Percentiles rank a stretch among this genome's conserved stretches.
These are phyloP conservation scores for Apophysomyces trapeziformis DNA, from an alignment of 371 early-diverging fungal species.

Conservation along the genomic window DNA sequence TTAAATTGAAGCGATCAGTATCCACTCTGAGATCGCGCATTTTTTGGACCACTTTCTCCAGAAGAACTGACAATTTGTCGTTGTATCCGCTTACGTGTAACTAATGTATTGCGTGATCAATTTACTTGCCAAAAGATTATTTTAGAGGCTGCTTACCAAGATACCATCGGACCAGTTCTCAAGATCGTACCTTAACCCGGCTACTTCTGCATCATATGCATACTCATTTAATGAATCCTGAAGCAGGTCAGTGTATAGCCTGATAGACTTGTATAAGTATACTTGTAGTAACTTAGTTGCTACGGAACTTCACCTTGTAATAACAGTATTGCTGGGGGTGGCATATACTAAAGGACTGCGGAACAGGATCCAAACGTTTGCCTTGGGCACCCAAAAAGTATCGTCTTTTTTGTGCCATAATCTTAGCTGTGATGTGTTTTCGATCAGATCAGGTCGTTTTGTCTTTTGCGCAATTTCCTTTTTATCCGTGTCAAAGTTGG, in stretches of 20 bases:
- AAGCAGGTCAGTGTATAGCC: slow-evolving; percentile 76
- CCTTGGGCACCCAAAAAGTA: slow-evolving; percentile 84
- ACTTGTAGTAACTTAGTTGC: not conserved
- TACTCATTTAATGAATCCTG: slow-evolving; percentile 84
- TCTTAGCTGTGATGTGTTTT: slow-evolving; percentile 67
- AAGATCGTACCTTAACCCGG: slow-evolving; percentile 79
- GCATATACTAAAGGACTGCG: slow-evolving; percentile 68
- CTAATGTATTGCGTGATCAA: slow-evolving; percentile 14
- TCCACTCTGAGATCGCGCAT: slow-evolving; percentile 70
- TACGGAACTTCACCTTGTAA: slow-evolving; percentile 34
- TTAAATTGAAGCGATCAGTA: slow-evolving; percentile 70
- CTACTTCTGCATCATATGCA: slow-evolving; percentile 88
- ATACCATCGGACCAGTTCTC: slow-evolving; percentile 73
- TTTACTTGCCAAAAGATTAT: not conserved
- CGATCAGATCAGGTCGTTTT: slow-evolving; percentile 58
- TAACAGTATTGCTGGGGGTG: slow-evolving; percentile 60
- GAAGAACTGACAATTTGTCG: slow-evolving; percentile 77
- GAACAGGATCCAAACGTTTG: slow-evolving; percentile 61
- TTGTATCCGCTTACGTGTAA: slow-evolving; percentile 82
- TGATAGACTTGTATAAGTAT: not conserved
- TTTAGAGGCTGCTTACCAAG: slow-evolving; percentile 30
- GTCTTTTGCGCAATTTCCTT: slow-evolving; percentile 35
- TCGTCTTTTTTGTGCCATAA: slow-evolving; percentile 96
- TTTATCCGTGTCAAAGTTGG: slow-evolving; percentile 65
- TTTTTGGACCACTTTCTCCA: slow-evolving; percentile 71